Evolutionary conservation across 139 green algal genomes (phyloP).

Genomic region (Eudorina sp.): DNA sequence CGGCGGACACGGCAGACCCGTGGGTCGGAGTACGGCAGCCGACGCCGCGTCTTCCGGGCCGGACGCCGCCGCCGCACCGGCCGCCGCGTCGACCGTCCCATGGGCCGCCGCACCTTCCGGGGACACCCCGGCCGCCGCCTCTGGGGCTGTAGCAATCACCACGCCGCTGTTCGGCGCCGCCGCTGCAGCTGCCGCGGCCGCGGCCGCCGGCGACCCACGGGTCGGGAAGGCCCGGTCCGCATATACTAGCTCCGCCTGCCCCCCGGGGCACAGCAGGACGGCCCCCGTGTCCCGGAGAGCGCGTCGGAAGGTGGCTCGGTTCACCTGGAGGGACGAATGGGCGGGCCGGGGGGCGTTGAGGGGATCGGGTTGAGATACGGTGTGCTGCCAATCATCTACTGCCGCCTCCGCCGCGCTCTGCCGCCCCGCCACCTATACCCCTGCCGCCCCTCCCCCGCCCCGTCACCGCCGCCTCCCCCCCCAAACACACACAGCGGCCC

Average conservation of each 20-base stretch:
- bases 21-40: not conserved
- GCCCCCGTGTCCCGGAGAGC: conserved; percentile 73
- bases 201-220: not conserved
- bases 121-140: not conserved
- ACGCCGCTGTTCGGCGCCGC: not conserved
- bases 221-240: conserved; percentile 22
- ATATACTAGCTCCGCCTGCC: conserved; percentile 85
- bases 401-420: too few species aligned
- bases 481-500: not conserved
- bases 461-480: not conserved
- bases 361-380: too few species aligned
- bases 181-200: not conserved
- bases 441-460: too few species aligned
- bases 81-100: not conserved
- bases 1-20: not conserved
- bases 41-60: too few species aligned
- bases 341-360: not conserved
- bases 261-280: conserved; percentile 88
- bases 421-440: too few species aligned
- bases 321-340: conserved; percentile 66
- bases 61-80: not conserved
- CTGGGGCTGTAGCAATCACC: not conserved
- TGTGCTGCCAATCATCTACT: too few species aligned
- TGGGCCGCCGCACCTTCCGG: too few species aligned
- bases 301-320: conserved; percentile 72